Base-by-base conservation (phyloP, 176 grass and related monocot genomes). In the Cymbopogon citratus region DNA sequence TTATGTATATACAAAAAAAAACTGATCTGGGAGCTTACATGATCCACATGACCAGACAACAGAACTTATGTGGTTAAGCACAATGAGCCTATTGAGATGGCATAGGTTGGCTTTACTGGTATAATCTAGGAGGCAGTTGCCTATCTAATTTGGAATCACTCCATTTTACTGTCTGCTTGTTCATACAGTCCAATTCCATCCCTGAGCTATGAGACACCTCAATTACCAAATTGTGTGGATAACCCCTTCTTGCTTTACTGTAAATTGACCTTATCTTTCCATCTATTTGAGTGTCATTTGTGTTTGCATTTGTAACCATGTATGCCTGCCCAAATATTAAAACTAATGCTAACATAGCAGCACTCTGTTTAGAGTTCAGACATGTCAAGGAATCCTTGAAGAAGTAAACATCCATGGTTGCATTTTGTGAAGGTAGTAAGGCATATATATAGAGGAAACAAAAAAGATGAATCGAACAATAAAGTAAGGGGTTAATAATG, bases 321-420 rank as follows among this genome's bases (percentile, higher is more conserved):
- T 69, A 44, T 57, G 65, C 44, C 49, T 8, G 9, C 23, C 63
- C 45, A 81, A 61, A 40, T 48, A 29, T 69, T 75, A 34, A 23
- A 51, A 18, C 0, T 16, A 74, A 67, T 43, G 67, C 18, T 86
- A 66, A 80, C 60, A 59, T 66, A 48, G 21, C n/a, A 81, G 35
- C 46, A 60, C 43, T 76, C n/a, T 82, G 23, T 80, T 80, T 25
- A 80, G 29, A 73, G 40, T 67, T 74, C 33, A 80, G 56, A 73
- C 59, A 40, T 8, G 16, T 21, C 27, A 69, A 34, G 66, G 38
- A 38, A 54, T 80, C 26, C 57, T 41, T 68, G 43, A 64, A 65
- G 44, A 66, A 71, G 18, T 64, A 40, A 13, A 63, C 35, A 63
- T 64, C 41, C 39, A 64, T 72, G 31, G 41, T 35, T 75, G 8